Base-by-base conservation (phyloP, 768 basidiomycete species). In the Strobilomyces dryophilus region DNA sequence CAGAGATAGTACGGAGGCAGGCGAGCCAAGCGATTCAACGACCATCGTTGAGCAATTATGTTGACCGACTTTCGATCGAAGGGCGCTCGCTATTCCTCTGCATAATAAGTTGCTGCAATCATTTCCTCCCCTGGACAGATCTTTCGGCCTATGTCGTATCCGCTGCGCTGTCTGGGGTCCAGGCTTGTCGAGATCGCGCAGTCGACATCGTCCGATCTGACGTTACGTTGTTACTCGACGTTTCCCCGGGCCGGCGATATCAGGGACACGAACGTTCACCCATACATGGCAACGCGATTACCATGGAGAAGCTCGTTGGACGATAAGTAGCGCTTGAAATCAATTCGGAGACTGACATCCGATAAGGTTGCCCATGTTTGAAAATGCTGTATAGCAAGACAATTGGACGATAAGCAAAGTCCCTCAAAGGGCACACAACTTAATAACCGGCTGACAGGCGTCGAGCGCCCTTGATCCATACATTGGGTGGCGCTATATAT, bases 381-480 rank as follows among this genome's bases (percentile, higher is more conserved):
- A 40, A 24, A 44, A 27, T 24, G 0, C 15, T 24, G 24, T 24
- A 24, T 17, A 24, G 43, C 5, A 24, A 24, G 7, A 17, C 39
- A 34, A 51, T 44, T 51, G 49, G 42, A 36, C 49, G 49, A 51
- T 51, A 51, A 51, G 49, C 7, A 15, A 21, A 18, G 17, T 20
- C 18, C 24, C 24, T 24, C 2, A 24, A 24, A 2, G 24, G 2
- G 39, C 39, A 20, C 39, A 39, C 35, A 5, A 8, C 18, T 3
- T 10, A 18, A 39, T 39, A 20, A 20, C 7, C 39, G 18, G 18
- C 39, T 9, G 29, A 6, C 29, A 29, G 29, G 29, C 8, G 29
- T 6, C 8, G 8, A 24, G 24, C 24, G 24, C 24, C 24, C 24
- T 24, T 24, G 24, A 24, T 24, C 24, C 24, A 24, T 24, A 24